Evolutionary conservation across 345 rosid genomes (phyloP).

Genomic region (Lepidium sativum): DNA sequence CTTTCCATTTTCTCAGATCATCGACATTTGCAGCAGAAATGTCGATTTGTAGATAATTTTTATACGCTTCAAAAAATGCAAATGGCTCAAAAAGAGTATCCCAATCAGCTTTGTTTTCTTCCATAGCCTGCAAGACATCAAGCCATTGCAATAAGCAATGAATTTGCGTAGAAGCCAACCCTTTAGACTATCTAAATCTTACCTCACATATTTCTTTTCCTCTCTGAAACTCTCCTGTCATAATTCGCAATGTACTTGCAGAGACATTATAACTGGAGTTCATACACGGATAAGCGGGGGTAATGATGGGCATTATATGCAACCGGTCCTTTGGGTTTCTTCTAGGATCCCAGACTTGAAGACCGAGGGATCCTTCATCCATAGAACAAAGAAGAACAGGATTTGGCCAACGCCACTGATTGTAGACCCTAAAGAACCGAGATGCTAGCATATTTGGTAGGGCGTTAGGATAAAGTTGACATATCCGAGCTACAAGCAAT

Average conservation of each 20-base stretch:
- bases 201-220: conserved; percentile 95
- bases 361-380: conserved; percentile 85
- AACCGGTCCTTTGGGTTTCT: conserved; percentile 69
- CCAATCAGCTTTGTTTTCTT: conserved; percentile 73
- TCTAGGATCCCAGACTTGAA: conserved; percentile 97
- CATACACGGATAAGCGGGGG: conserved; percentile 98
- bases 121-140: conserved; percentile 73
- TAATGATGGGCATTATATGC: conserved; percentile 96
- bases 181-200: conserved; percentile 15
- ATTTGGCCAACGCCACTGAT: conserved; percentile 98
- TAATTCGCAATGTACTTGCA: conserved; percentile 72
- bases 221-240: conserved; percentile 91
- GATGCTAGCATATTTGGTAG: conserved; percentile 85
- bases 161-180: conserved; percentile 7
- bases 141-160: neutral
- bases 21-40: conserved; percentile 73
- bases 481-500: conserved; percentile 96
- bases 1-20: conserved; percentile 91
- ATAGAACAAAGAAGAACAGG: conserved; percentile 88
- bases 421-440: conserved; percentile 89
- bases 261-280: conserved; percentile 98
- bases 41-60: conserved; percentile 81
- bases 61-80: conserved; percentile 91
- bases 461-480: conserved; percentile 96
- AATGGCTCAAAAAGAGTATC: conserved; percentile 76